phyloP scores from a whole-genome alignment of 352 stramenopile genomes.

The Phytophthora crassamura region DNA sequence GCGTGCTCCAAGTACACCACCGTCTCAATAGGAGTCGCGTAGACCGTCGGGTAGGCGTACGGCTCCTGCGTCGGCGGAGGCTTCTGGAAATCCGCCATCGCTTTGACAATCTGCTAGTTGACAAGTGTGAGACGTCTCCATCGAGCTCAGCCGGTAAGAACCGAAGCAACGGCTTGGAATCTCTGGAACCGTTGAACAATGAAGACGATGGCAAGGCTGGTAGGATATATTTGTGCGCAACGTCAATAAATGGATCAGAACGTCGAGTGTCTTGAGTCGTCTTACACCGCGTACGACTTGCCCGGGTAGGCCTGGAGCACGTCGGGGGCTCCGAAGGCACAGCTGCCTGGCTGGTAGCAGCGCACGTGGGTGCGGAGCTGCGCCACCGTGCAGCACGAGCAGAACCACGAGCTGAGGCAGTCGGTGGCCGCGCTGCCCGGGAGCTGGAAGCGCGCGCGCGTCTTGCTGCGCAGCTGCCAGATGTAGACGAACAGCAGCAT shows the following conservation, averaged over 20 bases:
- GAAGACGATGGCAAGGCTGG: background rate
- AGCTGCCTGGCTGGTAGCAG: slow-evolving; percentile 54
- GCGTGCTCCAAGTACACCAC: slow-evolving; percentile 25
- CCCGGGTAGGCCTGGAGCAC: slow-evolving; percentile 40
- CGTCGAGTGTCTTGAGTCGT: background rate
- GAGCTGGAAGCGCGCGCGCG: slow-evolving; percentile 51
- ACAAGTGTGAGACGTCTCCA: slow-evolving; percentile 9
- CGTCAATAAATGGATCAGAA: slow-evolving; percentile 21
- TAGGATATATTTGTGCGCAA: slow-evolving; percentile 14
- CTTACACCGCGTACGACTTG: slow-evolving; percentile 44
- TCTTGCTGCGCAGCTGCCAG: slow-evolving; percentile 52
- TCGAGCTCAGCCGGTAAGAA: background rate
- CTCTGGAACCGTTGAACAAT: background rate
- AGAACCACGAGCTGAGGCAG: slow-evolving; percentile 48
- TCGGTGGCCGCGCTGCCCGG: slow-evolving; percentile 44
- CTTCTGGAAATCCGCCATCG: slow-evolving; percentile 34
- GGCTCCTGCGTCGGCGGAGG: slow-evolving; percentile 6
- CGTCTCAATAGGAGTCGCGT: slow-evolving; percentile 21
- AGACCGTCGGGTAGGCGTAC: slow-evolving; percentile 22
- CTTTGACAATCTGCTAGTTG: background rate
- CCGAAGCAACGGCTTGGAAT: background rate
- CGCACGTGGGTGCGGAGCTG: slow-evolving; percentile 50
- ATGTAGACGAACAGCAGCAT: slow-evolving; percentile 41
- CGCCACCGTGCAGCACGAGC: slow-evolving; percentile 46
- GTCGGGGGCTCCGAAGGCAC: slow-evolving; percentile 48